Evolutionary conservation across 192 early-diverging fungal species (phyloP).

Genomic region (Coemansia sp.): DNA sequence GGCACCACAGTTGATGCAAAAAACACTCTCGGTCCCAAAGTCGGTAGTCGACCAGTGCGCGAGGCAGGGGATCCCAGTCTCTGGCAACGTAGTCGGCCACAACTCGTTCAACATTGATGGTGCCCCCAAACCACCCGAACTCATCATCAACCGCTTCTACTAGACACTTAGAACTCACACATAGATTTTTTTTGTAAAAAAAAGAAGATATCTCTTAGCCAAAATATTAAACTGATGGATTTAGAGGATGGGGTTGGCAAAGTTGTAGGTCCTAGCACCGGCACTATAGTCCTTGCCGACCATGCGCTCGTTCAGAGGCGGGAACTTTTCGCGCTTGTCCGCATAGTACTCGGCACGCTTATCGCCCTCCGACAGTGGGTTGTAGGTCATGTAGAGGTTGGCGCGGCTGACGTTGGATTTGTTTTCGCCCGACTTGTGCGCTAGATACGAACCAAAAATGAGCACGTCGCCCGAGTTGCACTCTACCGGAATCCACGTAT

Average conservation of each 20-base stretch:
- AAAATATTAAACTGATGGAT: not conserved
- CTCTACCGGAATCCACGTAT: constrained; percentile 61
- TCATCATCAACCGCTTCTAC: not conserved
- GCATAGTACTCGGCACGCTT: constrained; percentile 62
- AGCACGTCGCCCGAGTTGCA: constrained; percentile 62
- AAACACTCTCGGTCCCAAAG: constrained; percentile 20
- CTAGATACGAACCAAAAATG: constrained; percentile 68
- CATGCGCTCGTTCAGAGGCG: constrained; percentile 60
- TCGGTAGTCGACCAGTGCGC: constrained; percentile 36
- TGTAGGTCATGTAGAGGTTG: constrained; percentile 67
- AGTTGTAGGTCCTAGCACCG: constrained; percentile 62
- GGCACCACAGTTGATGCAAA: constrained; percentile 24
- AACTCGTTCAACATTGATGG: constrained; percentile 22
- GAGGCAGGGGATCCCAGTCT: constrained; percentile 17
- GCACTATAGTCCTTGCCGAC: constrained; percentile 59
- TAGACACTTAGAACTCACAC: not conserved
- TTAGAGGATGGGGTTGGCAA: constrained; percentile 62
- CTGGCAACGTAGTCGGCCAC: constrained; percentile 35
- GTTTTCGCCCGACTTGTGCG: constrained; percentile 61
- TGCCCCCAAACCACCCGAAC: constrained; percentile 14
- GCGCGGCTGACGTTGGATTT: constrained; percentile 55
- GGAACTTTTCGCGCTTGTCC: constrained; percentile 62
- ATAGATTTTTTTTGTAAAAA: not conserved
- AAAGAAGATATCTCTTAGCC: not conserved
- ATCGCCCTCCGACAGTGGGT: constrained; percentile 60